Conservation (phyloP, 2,329 filamentous ascomycete species). For the Zymoseptoria pseudotritici region DNA sequence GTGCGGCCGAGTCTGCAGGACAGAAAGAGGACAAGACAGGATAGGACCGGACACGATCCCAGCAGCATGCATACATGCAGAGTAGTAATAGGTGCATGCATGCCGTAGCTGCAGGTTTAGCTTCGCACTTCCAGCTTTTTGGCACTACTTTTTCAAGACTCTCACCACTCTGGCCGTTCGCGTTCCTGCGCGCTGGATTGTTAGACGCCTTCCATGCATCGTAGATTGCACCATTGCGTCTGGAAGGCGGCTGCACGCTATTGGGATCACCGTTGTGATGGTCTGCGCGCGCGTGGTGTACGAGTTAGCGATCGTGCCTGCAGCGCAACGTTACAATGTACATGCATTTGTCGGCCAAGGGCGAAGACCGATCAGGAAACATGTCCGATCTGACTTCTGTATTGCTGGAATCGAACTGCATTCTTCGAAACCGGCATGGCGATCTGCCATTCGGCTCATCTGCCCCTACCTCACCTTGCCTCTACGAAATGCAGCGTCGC, state of each 20-base stretch:
- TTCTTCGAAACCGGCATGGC: background rate
- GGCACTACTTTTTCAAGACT: background rate
- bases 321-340: constrained; percentile 11
- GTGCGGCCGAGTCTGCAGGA: constrained; percentile 9
- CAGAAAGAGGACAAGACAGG: background rate
- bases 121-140: constrained; percentile 9
- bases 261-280: constrained; percentile 10
- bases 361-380: background rate
- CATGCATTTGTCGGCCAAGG: constrained; percentile 8
- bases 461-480: background rate
- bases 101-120: constrained; percentile 21
- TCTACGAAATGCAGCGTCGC: background rate
- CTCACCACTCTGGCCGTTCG: constrained; percentile 9
- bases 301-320: background rate
- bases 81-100: background rate
- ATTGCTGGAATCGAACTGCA: background rate
- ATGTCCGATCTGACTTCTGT: background rate
- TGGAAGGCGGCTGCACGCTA: constrained; percentile 2
- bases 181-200: constrained; percentile 11
- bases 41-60: constrained; percentile 2
- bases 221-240: constrained; percentile 9
- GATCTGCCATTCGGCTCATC: background rate
- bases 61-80: constrained; percentile 14
- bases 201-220: constrained; percentile 7
- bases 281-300: background rate